Evolutionary conservation across 2,329 filamentous ascomycete genomes (phyloP), one percentile per base, ranked within the genome.

Genomic region (Fusarium beomiforme): DNA sequence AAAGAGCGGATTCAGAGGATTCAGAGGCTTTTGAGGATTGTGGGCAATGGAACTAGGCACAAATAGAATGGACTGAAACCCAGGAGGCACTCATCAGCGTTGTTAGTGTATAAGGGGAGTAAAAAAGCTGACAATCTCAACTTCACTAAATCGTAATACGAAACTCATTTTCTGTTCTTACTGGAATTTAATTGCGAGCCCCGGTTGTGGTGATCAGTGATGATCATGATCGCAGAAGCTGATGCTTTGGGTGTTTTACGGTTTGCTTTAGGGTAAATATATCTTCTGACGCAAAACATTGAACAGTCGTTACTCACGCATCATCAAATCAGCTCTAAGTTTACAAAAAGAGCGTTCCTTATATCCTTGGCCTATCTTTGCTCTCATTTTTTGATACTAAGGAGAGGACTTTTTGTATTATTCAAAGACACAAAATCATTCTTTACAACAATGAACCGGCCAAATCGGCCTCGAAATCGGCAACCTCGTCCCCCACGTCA

Each of bases 401-500:
- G 4, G 10, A 6, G 5, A 43, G 14, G 8, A 3, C 9, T 16
- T 29, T 34, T 51, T 49, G 23, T 26, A 44, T 41, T 51, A 13
- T 21, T 16, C 4, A 13, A 26, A 19, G 17, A 7, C 13, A 16
- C 21, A 11, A 13, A 6, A 17, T 33, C 34, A 21, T 17, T 57
- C 14, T 41, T 63, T 41, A 17, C 39, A 34, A 62, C 49, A 2
- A 81, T 81, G 79, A 73, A 81, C 56, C 73, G 77, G 13, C 77
- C 79, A 23, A 78, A 81, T 42, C 72, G 78, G 16, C 79, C 79
- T 33, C 75, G 77, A 21, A 81, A 81, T 46, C 76, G 75, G 19
- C 80, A 81, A 55, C 76, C 76, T 42, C 76, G 76, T 3, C 70
- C 76, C 8, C 68, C 68, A 37, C 72, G 76, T 26, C 70, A 75